Percentiles rank a stretch among this genome's conserved stretches.
phyloP scores from a whole-genome alignment of 129 eudicot genomes.

The Scalesia atractyloides region DNA sequence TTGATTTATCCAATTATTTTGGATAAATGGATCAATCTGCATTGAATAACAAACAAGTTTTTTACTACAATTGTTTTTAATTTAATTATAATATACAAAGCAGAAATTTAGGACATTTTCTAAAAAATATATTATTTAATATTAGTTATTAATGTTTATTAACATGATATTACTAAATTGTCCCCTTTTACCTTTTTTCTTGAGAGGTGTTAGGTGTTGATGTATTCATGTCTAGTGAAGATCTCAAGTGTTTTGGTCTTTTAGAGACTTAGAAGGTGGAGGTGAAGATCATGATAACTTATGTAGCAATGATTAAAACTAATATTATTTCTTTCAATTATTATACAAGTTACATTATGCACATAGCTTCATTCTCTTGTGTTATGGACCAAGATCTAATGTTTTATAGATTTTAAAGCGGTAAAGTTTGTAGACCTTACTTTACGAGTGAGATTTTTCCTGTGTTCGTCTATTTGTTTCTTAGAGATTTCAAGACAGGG shows the following conservation, averaged over 20 bases:
- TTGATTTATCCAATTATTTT: no score
- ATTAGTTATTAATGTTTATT: constrained; percentile 32
- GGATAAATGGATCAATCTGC: no score
- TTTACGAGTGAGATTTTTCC: no score
- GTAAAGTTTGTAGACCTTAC: no score
- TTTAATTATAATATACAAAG: constrained; percentile 38
- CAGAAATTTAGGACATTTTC: constrained; percentile 42
- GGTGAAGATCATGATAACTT: constrained; percentile 44
- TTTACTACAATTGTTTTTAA: constrained; percentile 36
- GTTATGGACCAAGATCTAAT: constrained; percentile 1
- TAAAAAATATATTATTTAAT: constrained; percentile 21
- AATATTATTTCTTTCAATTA: constrained; percentile 31
- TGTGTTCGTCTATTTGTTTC: no score
- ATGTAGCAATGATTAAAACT: constrained; percentile 39
- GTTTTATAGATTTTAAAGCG: neutral
- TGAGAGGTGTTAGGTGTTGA: constrained; percentile 25
- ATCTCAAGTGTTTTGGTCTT: constrained; percentile 42
- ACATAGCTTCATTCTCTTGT: neutral
- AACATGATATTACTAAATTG: constrained; percentile 2
- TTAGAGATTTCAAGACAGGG: no score
- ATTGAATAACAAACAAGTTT: no score
- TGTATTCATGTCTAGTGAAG: constrained; percentile 30
- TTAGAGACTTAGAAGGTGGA: constrained; percentile 14
- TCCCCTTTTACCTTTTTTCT: constrained; percentile 23
- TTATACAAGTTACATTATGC: constrained; percentile 8